Base-by-base conservation (phyloP, 331 rosid genomes). In the Saraca asoca region DNA sequence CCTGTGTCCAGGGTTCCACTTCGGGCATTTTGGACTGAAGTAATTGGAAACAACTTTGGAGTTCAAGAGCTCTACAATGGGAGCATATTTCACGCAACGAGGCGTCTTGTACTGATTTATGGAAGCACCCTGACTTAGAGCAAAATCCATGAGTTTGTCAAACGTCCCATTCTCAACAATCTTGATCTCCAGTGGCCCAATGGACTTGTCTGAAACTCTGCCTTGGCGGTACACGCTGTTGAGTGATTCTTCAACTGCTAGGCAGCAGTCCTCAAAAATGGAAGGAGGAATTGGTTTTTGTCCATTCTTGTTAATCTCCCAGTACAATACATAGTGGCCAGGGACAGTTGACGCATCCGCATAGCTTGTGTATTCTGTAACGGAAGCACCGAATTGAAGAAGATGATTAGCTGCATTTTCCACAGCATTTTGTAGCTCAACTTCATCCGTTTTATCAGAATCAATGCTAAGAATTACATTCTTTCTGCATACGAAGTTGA, bases 41-140 rank as follows among this genome's bases (percentile, higher is more conserved):
- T 71, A 65, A 48, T 46, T 66, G 1, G 72, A 72, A 34, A 80
- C 77, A 18, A 73, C 77, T n/a, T 54, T 63, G 20, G 77, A 76
- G 60, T 77, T 70, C 48, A 80, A 48, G 56, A 80, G 83, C 59
- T 78, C 57, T 0, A 80, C 70, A 63, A 76, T 51, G 29, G 82
- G 77, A 7, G 74, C 65, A 24, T 42, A 58, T 58, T 74, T 83
- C 43, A 83, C 69, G 12, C 85, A 80, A 0, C 85, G 68, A 15
- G 88, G 82, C 7, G 83, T 69, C 57, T 83, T 83, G 51, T 83
- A 83, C 71, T 80, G 85, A 45, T 83, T 83, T 62, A 83, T 83
- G 41, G 85, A 80, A 1, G 88, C 81, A 20, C 83, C 85, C 17
- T 70, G 66, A 50, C 73, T 68, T 5, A 83, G 51, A n/a, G 85